These are phyloP conservation scores for Phalaenopsis aphrodite DNA, from an alignment of 106 monocot species.

Conservation along the genomic window DNA sequence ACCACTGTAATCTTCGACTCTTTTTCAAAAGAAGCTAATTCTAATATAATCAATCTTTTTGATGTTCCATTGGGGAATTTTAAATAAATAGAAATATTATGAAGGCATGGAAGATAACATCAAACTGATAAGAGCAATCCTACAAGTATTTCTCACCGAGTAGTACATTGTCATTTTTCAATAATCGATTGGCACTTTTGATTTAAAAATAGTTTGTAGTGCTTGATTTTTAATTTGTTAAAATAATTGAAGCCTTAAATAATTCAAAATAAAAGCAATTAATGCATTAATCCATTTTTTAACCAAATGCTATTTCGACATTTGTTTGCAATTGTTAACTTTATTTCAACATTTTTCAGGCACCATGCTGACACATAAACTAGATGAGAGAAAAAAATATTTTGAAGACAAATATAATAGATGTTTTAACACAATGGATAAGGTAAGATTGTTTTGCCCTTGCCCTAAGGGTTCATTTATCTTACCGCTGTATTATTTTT, in stretches of 20 bases:
- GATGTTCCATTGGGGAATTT: too few relatives aligned
- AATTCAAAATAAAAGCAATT: not conserved
- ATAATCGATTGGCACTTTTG: not conserved
- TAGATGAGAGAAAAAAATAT: constrained; percentile 42
- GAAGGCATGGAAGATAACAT: too few relatives aligned
- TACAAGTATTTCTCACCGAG: too few relatives aligned
- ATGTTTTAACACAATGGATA: constrained; percentile 41
- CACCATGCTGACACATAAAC: constrained; percentile 26
- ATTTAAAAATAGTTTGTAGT: not conserved
- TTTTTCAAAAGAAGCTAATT: too few relatives aligned
- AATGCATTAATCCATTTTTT: not conserved
- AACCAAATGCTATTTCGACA: not conserved
- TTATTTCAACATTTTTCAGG: constrained; percentile 31
- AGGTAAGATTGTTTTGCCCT: constrained; percentile 28
- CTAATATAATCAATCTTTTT: too few relatives aligned
- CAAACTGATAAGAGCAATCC: too few relatives aligned
- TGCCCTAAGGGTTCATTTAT: not conserved
- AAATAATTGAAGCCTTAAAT: not conserved
- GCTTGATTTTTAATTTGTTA: not conserved
- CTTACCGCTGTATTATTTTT: not conserved
- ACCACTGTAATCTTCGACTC: too few relatives aligned
- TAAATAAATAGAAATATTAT: too few relatives aligned
- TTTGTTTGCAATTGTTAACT: not conserved
- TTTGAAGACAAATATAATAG: constrained; percentile 52
- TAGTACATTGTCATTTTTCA: not conserved